Base-by-base conservation (phyloP, 2,329 filamentous ascomycete genomes). In the Alternaria tenuissima region DNA sequence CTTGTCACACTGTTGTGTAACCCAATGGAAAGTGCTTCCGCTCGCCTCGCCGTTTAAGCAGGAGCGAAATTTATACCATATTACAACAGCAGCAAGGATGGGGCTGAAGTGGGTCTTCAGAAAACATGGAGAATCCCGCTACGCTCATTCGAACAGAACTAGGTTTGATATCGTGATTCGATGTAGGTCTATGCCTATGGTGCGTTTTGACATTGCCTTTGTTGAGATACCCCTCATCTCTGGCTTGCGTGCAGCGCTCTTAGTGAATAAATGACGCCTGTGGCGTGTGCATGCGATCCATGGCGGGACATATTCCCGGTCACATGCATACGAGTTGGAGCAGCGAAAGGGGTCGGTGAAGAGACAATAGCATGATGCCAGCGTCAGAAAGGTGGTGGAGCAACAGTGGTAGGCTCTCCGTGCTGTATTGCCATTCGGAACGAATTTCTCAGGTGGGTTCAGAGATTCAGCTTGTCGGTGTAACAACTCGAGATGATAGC, bases 31-130 rank as follows among this genome's bases (percentile, higher is more conserved):
- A 14, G 30, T 44, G 47, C 43, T 34, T 39, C 39, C 48, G 56
- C 41, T 30, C 36, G 42, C 47, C 30, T 48, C 12, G 24, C 52
- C 16, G 36, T 41, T 22, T 43, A 28, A 18, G 43, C 44, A 46
- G 48, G 32, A 55, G 44, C 57, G 24, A 41, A 34, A 26, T 36
- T 20, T 34, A 44, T 44, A 26, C 11, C n/a, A 32, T 41, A 34
- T n/a, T 52, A 57, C 38, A 12, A 52, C 51, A 18, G 39, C 22
- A 52, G 47, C 57, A 47, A 26, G 47, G 42, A n/a, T 41, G 30
- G 24, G 9, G 28, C 42, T 41, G 14, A 18, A 48, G 47, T 60
- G 53, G 57, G 39, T 47, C 57, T 51, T n/a, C 26, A 9, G 38
- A 7, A 32, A 22, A 30, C n/a, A 24, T 7, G 8, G 30, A 22